Evolutionary conservation across 805 yeast genomes (phyloP), one percentile per base, ranked within the genome.

Genomic region (Kluyveromyces starmeri): DNA sequence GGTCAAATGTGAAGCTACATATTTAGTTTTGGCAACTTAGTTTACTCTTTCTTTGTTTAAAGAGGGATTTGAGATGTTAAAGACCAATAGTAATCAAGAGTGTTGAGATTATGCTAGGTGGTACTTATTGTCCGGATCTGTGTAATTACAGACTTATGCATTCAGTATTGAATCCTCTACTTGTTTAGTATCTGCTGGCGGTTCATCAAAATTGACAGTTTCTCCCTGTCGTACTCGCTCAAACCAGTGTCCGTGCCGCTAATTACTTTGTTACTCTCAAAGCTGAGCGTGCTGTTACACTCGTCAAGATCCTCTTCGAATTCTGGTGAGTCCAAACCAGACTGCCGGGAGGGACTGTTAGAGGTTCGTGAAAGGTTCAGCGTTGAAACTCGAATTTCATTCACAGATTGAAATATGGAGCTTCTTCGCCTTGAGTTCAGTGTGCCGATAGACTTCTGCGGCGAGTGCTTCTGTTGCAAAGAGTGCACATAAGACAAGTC

Each of bases 181-280:
- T 26, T 26, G 16, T 26, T 26, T 10, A 10, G 7, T 7, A 26
- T 15, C 20, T 34, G 29, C 10, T 21, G 26, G 11, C 40, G 14
- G 32, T 36, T 16, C 42, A 36, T 7, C 13, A 39, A 26, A n/a
- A 49, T 45, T 16, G 51, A 46, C 61, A 61, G 55, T 36, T 54
- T 53, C 35, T 58, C 63, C 27, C 57, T 49, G 30, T 58, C 63
- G 28, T 58, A 58, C 38, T 58, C 59, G 31, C 62, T 49, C 30
- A 50, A 45, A 7, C 16, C 16, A 3, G 33, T 20, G 25, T 20
- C 17, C 19, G 9, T 12, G 6, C 26, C 26, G 10, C 16, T 9
- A 20, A 20, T 21, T 21, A 21, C 19, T 3, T 5, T 19, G 13
- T 12, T 40, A 34, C 3, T 35, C 29, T 22, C 46, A 43, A 27